Conservation (phyloP, 1,284 basidiomycete species). For the Coniferiporia sulphurascens region DNA sequence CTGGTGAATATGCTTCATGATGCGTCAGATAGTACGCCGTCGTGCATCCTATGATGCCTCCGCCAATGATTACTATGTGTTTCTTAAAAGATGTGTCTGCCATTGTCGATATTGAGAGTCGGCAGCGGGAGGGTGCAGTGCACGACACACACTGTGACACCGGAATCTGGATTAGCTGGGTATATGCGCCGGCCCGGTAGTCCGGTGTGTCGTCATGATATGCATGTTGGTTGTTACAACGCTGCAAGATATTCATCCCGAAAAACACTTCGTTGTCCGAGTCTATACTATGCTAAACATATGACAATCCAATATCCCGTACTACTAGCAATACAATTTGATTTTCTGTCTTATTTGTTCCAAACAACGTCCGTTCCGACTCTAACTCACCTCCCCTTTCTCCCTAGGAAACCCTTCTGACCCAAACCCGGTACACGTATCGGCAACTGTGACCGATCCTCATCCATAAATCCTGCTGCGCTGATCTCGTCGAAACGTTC, state of each 20-base stretch:
- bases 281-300: neutral
- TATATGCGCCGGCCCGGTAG: no score
- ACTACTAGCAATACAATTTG: conserved; percentile 13
- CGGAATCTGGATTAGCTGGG: no score
- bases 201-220: neutral
- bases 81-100: neutral
- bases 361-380: neutral
- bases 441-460: conserved; percentile 33
- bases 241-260: neutral
- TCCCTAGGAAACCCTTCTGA: conserved; percentile 8
- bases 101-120: neutral
- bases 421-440: conserved; percentile 6
- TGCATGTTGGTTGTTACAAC: no score
- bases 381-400: conserved; percentile 2
- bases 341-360: conserved; percentile 5
- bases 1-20: conserved; percentile 43
- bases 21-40: conserved; percentile 78
- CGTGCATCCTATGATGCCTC: conserved; percentile 80
- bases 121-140: neutral
- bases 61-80: conserved; percentile 47
- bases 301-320: neutral
- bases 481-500: conserved; percentile 62
- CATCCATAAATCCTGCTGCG: conserved; percentile 57
- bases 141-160: no score
- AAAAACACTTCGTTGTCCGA: neutral